Conservation (phyloP, 306 rosid species). For the Cicer arietinum region DNA sequence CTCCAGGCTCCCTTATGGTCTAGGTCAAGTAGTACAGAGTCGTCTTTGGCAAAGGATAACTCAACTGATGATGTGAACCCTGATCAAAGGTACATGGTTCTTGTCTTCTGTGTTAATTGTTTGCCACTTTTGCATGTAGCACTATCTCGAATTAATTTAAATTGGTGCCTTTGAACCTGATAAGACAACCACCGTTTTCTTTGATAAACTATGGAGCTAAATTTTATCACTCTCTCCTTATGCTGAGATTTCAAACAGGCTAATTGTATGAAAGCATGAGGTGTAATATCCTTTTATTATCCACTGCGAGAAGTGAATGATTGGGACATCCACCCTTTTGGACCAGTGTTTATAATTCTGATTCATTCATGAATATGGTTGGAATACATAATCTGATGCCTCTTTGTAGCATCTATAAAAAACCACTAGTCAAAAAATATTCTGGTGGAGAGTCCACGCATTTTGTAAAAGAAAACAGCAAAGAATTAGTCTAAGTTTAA, state of each 20-base stretch:
- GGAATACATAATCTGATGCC: constrained; percentile 22
- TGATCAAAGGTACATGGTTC: constrained; percentile 57
- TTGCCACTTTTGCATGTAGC: constrained; percentile 29
- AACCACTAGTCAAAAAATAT: neutral
- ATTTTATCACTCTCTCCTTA: neutral
- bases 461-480: neutral
- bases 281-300: constrained; percentile 28
- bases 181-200: constrained; percentile 5
- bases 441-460: neutral
- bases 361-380: constrained; percentile 16
- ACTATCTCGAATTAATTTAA: constrained; percentile 33
- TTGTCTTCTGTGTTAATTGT: constrained; percentile 29
- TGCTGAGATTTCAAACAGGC: constrained; percentile 8
- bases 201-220: neutral
- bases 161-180: constrained; percentile 20
- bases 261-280: neutral
- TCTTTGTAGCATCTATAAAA: constrained; percentile 21
- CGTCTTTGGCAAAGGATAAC: constrained; percentile 63
- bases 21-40: constrained; percentile 55
- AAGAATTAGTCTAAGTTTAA: constrained; percentile 5
- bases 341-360: neutral
- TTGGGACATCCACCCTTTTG: neutral
- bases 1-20: constrained; percentile 53
- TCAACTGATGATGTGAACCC: constrained; percentile 45
- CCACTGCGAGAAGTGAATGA: constrained; percentile 22